These are phyloP conservation scores for Ustanciosporium gigantosporum DNA, from an alignment of 1,284 basidiomycete genomes.

Conservation along the genomic window DNA sequence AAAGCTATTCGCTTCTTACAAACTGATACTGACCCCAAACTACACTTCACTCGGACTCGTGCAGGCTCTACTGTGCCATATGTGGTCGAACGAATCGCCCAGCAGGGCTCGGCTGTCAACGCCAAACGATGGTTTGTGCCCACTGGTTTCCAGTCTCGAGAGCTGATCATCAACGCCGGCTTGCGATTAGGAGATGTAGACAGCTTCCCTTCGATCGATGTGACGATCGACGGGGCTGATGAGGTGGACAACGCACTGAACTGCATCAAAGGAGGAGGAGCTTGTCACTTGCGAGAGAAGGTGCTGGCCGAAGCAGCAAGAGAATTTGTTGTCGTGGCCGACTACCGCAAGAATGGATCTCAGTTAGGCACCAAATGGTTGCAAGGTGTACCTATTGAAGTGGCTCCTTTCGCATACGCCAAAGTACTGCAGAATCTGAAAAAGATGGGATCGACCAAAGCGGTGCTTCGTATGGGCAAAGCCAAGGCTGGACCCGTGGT, in stretches of 20 bases:
- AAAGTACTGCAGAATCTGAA: slow-evolving; percentile 65
- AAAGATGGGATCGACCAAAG: slow-evolving; percentile 47
- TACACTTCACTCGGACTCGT: no score
- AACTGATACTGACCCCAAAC: no score
- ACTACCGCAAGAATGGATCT: slow-evolving; percentile 79
- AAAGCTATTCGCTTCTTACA: background rate
- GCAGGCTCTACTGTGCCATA: slow-evolving; percentile 92
- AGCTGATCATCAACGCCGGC: slow-evolving; percentile 79
- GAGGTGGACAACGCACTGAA: slow-evolving; percentile 88
- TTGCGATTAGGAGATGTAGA: slow-evolving; percentile 83
- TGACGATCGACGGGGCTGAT: slow-evolving; percentile 95
- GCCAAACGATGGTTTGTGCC: slow-evolving; percentile 64
- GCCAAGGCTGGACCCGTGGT: slow-evolving; percentile 89
- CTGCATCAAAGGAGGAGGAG: slow-evolving; percentile 96
- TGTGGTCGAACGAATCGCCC: slow-evolving; percentile 89
- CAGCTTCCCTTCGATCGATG: slow-evolving; percentile 77
- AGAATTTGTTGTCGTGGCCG: slow-evolving; percentile 86
- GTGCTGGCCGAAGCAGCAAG: slow-evolving; percentile 91
- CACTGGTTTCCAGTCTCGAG: slow-evolving; percentile 87
- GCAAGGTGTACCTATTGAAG: slow-evolving; percentile 91
- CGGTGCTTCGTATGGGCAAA: slow-evolving; percentile 55
- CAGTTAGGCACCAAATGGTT: slow-evolving; percentile 81
- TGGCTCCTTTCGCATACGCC: slow-evolving; percentile 92
- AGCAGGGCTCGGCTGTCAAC: slow-evolving; percentile 79
- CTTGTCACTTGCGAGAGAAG: slow-evolving; percentile 95